Evolutionary conservation across 768 basidiomycete genomes (phyloP), one percentile per base, ranked within the genome.

Genomic region (Kwoniella dendrophila): DNA sequence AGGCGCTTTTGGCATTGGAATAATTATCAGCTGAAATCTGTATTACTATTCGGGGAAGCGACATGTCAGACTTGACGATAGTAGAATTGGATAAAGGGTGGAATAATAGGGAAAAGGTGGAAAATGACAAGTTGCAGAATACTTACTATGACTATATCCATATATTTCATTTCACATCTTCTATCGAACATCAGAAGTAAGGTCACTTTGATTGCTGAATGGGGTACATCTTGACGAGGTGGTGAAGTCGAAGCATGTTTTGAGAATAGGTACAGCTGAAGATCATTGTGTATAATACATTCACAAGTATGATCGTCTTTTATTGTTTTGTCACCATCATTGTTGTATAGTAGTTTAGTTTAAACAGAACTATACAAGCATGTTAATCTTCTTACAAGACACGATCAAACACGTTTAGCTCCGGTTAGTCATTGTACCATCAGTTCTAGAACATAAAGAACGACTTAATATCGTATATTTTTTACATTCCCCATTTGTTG

Each of bases 171-270:
- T 38, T 27, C 53, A 4, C 7, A 56, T 41, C 32, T 26, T 24
- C 4, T 26, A 54, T 8, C 6, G 33, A 10, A 4, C 20, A 11
- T 27, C 50, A 12, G 8, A n/a, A n/a, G 30, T 22, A 20, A 22
- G 40, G 24, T 12, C 20, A 24, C 3, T 55, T 52, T 32, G 34
- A 55, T 43, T 24, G n/a, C 6, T 43, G 41, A 14, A 20, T 36
- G 20, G 53, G 60, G 54, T 32, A 62, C 30, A 47, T 22, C 27
- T 51, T 57, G 62, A 63, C 62, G 62, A 63, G 55, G 62, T 63
- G 32, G 1, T 63, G 62, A 63, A 56, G 62, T 55, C 33, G 48
- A 63, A 63, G 62, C 62, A 55, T 49, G 43, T 34, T 34, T 57
- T 27, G 16, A 22, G 26, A n/a, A 34, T 29, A 43, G 38, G 43